phyloP scores from a whole-genome alignment of 73 alveolate species.

The Blepharisma stoltei region DNA sequence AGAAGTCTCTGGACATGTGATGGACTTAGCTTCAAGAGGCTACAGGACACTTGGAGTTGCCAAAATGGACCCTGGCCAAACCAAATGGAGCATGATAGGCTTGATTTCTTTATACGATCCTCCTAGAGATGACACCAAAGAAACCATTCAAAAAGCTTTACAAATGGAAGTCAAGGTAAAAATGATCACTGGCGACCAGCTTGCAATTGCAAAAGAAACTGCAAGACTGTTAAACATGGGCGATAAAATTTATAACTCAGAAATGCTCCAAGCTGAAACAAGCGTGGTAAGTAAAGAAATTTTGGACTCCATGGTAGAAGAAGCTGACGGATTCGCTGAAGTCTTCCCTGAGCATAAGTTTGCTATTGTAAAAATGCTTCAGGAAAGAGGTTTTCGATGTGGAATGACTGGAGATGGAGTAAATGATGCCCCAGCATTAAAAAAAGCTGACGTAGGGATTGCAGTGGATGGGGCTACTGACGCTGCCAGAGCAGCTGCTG shows the following conservation, averaged over 20 bases:
- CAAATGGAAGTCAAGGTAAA: slow-evolving; percentile 24
- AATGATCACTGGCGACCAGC: slow-evolving; percentile 37
- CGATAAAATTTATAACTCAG: slow-evolving; percentile 25
- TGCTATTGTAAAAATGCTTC: slow-evolving; percentile 26
- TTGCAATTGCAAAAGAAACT: slow-evolving; percentile 31
- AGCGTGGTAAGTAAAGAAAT: neutral
- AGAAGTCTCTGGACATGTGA: neutral
- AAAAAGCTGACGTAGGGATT: slow-evolving; percentile 67
- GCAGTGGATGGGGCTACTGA: slow-evolving; percentile 68
- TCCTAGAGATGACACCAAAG: slow-evolving; percentile 39
- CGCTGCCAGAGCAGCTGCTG: slow-evolving; percentile 63
- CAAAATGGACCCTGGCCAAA: neutral
- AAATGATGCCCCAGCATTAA: slow-evolving; percentile 63
- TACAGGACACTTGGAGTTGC: slow-evolving; percentile 32
- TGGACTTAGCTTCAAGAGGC: slow-evolving; percentile 26
- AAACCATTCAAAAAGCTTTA: slow-evolving; percentile 19
- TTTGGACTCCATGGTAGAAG: slow-evolving; percentile 22
- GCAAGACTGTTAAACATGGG: slow-evolving; percentile 26
- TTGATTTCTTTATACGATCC: slow-evolving; percentile 49
- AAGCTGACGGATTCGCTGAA: slow-evolving; percentile 33
- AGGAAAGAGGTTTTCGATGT: neutral
- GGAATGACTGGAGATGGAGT: slow-evolving; percentile 71
- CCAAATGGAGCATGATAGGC: slow-evolving; percentile 20
- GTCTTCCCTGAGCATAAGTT: slow-evolving; percentile 37
- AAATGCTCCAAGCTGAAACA: neutral